Evolutionary conservation across 2,329 filamentous ascomycete species (phyloP).

Genomic region (Colletotrichum simmondsii): DNA sequence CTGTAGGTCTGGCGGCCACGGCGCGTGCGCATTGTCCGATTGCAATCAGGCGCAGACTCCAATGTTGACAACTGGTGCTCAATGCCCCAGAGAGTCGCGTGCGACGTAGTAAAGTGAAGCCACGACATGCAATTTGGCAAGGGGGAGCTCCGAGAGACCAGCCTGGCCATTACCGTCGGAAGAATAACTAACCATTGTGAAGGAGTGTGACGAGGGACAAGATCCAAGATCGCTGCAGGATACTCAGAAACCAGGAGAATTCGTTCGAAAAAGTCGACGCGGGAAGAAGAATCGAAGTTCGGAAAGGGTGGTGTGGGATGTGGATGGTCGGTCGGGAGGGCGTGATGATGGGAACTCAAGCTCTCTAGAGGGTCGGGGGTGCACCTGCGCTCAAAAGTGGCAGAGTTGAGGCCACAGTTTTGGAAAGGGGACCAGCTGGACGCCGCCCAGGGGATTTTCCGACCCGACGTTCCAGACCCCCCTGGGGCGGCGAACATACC

Average conservation of each 20-base stretch:
- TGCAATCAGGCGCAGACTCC: neutral
- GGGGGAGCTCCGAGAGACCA: neutral
- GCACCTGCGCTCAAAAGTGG: slow-evolving; percentile 37
- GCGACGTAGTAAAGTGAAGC: neutral
- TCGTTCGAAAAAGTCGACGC: slow-evolving; percentile 1
- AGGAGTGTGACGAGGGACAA: slow-evolving; percentile 17
- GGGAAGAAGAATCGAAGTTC: slow-evolving; percentile 36
- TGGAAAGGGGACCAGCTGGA: slow-evolving; percentile 46
- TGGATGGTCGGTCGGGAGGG: slow-evolving; percentile 2
- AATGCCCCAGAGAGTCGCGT: neutral
- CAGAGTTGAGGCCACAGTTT: slow-evolving; percentile 58
- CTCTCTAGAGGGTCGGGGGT: slow-evolving; percentile 16
- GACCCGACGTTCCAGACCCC: slow-evolving; percentile 31
- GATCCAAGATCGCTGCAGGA: slow-evolving; percentile 46
- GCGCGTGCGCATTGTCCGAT: neutral
- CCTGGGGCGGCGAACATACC: slow-evolving; percentile 29
- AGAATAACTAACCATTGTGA: slow-evolving; percentile 35
- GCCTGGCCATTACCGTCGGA: neutral
- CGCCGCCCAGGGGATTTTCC: slow-evolving; percentile 35
- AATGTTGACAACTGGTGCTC: neutral
- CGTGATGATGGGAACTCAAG: slow-evolving; percentile 26
- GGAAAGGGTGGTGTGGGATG: slow-evolving; percentile 33
- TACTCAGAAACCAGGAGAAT: slow-evolving; percentile 21
- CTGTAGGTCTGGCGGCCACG: neutral
- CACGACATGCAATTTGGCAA: neutral